Percentiles rank a stretch among this genome's conserved stretches.
Conservation (phyloP, 2,329 filamentous ascomycete species). For the Acephala macrosclerotiorum region DNA sequence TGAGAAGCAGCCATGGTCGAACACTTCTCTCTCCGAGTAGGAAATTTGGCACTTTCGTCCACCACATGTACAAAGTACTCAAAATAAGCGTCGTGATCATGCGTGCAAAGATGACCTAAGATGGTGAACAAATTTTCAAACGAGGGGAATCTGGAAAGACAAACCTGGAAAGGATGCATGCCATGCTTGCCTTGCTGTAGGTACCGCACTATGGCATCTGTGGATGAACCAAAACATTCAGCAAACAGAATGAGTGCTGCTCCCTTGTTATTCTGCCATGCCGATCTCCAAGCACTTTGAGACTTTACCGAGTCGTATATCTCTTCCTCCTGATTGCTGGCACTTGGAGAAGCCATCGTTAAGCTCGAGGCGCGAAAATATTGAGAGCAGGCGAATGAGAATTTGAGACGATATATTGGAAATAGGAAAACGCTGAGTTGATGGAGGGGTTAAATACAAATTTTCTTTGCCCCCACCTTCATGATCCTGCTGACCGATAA, state of each 20-base stretch:
- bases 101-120: conserved; percentile 48
- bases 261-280: conserved; percentile 75
- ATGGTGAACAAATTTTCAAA: neutral
- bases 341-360: neutral
- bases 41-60: conserved; percentile 69
- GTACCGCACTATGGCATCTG: conserved; percentile 84
- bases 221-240: conserved; percentile 81
- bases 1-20: conserved; percentile 69
- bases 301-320: conserved; percentile 19
- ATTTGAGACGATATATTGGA: neutral
- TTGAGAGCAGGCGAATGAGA: neutral
- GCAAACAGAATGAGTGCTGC: conserved; percentile 75
- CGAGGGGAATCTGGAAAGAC: conserved; percentile 45
- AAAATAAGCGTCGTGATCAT: conserved; percentile 41
- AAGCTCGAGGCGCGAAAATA: neutral
- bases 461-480: neutral
- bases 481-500: neutral
- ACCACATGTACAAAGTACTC: conserved; percentile 73
- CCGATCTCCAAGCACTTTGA: conserved; percentile 34
- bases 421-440: neutral
- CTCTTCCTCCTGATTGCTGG: conserved; percentile 9
- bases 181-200: conserved; percentile 75
- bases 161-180: conserved; percentile 85
- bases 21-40: conserved; percentile 75
- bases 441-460: neutral